Percentiles rank a stretch among this genome's conserved stretches.
Evolutionary conservation across 2,329 filamentous ascomycete species (phyloP).

Genomic region (Neopestalotiopsis sp.): DNA sequence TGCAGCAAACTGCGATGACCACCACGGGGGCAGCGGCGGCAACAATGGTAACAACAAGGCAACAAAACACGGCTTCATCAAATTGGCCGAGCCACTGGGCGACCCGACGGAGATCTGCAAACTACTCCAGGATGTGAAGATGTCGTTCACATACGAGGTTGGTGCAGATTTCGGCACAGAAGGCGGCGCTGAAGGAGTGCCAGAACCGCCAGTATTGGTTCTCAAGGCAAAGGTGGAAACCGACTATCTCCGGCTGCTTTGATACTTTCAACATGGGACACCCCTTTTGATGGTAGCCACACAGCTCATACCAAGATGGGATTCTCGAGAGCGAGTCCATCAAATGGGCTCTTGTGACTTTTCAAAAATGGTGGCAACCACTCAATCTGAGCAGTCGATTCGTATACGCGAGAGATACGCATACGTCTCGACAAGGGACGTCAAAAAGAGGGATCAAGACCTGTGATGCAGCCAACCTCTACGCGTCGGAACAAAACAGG

Average conservation of each 20-base stretch:
- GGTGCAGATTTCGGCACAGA: constrained; percentile 30
- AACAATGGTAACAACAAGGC: not conserved
- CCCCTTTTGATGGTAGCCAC: not conserved
- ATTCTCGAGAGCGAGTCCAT: no score
- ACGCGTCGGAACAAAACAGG: no score
- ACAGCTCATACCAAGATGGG: not conserved
- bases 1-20: not conserved
- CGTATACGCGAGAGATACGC: no score
- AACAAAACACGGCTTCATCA: constrained; percentile 17
- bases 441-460: no score
- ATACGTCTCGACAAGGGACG: no score
- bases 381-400: no score
- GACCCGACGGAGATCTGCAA: constrained; percentile 20
- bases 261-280: not conserved
- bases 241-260: constrained; percentile 17
- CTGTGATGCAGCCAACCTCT: no score
- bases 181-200: constrained; percentile 22
- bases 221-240: constrained; percentile 31
- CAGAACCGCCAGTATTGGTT: constrained; percentile 30
- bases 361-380: no score
- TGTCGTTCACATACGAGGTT: constrained; percentile 36
- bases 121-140: constrained; percentile 33
- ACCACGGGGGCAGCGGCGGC: not conserved
- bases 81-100: constrained; percentile 18
- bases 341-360: no score